Percentiles rank a stretch among this genome's conserved stretches.
Conservation (phyloP, 73 alveolate genomes). For the Paraurostyla sp. region DNA sequence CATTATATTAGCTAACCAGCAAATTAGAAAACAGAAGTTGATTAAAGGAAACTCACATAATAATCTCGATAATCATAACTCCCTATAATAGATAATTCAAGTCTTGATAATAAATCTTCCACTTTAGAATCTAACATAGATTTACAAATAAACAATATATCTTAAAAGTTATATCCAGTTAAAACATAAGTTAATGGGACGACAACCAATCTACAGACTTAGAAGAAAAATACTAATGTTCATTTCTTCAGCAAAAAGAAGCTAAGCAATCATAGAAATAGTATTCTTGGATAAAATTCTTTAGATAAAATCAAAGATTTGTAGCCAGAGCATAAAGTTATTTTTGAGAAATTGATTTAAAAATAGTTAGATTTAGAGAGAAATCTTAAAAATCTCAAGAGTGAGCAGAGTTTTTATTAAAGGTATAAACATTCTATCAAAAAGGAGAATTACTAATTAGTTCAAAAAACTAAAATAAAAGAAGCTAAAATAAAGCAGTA, state of each 20-base stretch:
- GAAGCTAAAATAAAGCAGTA: neutral
- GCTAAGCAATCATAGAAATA: neutral
- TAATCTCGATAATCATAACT: too few relatives aligned
- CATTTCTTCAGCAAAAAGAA: neutral
- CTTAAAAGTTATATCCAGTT: too few relatives aligned
- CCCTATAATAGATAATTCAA: too few relatives aligned
- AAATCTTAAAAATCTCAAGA: neutral
- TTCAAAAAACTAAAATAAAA: neutral
- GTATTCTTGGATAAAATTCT: neutral
- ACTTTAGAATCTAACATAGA: too few relatives aligned
- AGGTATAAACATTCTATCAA: neutral
- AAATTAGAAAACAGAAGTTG: too few relatives aligned
- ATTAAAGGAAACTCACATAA: too few relatives aligned
- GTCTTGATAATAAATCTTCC: too few relatives aligned
- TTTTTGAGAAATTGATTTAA: conserved; percentile 18
- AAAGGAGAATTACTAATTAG: neutral
- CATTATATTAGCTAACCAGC: too few relatives aligned
- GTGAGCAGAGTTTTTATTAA: neutral
- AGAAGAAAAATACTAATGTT: neutral
- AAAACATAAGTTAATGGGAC: too few relatives aligned
- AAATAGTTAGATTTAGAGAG: conserved; percentile 3
- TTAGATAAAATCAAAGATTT: conserved; percentile 33
- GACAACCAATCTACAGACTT: too few relatives aligned
- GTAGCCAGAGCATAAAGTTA: conserved; percentile 9
- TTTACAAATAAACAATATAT: too few relatives aligned